Percentiles rank a stretch among this genome's conserved stretches.
Evolutionary conservation across 768 basidiomycete genomes (phyloP).

Genomic region (Mycena olivaceomarginata): DNA sequence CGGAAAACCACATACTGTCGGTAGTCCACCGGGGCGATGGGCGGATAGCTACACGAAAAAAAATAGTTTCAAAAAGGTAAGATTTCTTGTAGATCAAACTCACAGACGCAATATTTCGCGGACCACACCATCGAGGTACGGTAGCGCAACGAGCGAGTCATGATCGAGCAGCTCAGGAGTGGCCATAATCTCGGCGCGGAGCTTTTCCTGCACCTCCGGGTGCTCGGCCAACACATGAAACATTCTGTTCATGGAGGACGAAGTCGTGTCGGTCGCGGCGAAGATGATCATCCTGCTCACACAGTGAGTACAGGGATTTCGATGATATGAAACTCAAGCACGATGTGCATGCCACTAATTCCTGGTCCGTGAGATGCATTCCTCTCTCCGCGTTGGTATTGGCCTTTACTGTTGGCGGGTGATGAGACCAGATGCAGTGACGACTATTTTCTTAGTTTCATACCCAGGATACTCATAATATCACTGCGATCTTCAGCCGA

Average conservation of each 20-base stretch:
- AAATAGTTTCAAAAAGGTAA: not conserved
- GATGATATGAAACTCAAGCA: not conserved
- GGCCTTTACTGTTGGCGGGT: not conserved
- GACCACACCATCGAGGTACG: slow-evolving; percentile 1
- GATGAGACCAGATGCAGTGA: not conserved
- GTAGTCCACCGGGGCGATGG: slow-evolving; percentile 6
- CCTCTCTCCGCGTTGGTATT: not conserved
- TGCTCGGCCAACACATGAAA: not conserved
- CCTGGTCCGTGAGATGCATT: not conserved
- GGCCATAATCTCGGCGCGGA: no score
- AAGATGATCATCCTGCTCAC: not conserved
- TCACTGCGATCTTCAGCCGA: slow-evolving; percentile 4
- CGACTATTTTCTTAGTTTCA: not conserved
- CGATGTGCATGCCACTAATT: not conserved
- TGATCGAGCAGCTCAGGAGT: not conserved
- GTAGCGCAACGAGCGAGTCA: slow-evolving; percentile 1
- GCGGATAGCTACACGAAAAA: not conserved
- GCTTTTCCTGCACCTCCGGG: no score
- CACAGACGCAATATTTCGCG: not conserved
- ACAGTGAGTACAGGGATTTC: not conserved
- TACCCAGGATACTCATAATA: slow-evolving; percentile 3
- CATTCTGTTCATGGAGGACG: slow-evolving; percentile 3
- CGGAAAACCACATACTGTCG: slow-evolving; percentile 5
- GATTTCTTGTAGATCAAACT: not conserved
- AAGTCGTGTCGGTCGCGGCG: slow-evolving; percentile 8